phyloP scores from a whole-genome alignment of 2,329 filamentous ascomycete species.

The Arthroderma uncinatum region DNA sequence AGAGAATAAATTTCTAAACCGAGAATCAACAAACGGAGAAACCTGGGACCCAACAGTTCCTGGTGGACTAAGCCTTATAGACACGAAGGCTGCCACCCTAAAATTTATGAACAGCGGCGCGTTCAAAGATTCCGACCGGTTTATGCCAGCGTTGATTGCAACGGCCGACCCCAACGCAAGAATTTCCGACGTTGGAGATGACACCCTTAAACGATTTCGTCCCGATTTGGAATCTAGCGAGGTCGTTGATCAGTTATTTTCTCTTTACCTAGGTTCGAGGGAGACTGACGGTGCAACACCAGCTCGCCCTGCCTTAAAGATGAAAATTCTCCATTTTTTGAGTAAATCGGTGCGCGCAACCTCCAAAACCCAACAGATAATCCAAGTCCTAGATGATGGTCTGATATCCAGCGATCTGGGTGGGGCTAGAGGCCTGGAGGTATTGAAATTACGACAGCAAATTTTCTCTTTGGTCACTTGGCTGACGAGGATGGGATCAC shows the following conservation, averaged over 20 bases:
- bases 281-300: constrained; percentile 33
- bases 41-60: constrained; percentile 53
- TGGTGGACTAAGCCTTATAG: constrained; percentile 54
- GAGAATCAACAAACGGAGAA: constrained; percentile 35
- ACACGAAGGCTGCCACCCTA: constrained; percentile 58
- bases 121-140: constrained; percentile 72
- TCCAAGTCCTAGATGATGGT: not conserved
- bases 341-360: constrained; percentile 51
- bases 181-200: constrained; percentile 74
- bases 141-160: constrained; percentile 72
- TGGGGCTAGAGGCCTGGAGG: constrained; percentile 54
- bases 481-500: constrained; percentile 62
- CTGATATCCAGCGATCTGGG: constrained; percentile 17
- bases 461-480: constrained; percentile 81
- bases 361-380: constrained; percentile 3
- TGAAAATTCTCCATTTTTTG: constrained; percentile 63
- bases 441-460: constrained; percentile 66
- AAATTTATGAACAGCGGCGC: constrained; percentile 71
- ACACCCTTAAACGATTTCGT: constrained; percentile 68
- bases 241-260: constrained; percentile 56
- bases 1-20: constrained; percentile 60
- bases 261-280: constrained; percentile 57
- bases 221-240: constrained; percentile 55
- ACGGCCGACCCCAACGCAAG: constrained; percentile 66
- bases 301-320: constrained; percentile 59